Conservation (phyloP, 148 eudicot species). For the Arbutus unedo region DNA sequence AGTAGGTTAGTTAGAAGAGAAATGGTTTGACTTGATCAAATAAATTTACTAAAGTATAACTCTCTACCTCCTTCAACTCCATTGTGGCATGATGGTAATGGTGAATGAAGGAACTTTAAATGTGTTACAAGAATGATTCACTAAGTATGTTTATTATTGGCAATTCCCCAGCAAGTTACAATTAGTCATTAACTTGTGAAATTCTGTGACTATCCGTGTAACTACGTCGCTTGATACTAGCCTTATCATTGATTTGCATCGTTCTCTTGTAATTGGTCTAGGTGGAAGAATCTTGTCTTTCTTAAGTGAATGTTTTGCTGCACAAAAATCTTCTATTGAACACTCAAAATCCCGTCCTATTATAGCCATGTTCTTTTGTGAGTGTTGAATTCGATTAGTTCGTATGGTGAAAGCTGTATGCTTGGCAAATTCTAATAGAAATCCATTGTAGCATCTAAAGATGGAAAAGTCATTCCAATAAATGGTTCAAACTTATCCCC, state of each 20-base stretch:
- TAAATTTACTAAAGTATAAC: too few relatives aligned
- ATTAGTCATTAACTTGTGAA: conserved; percentile 10
- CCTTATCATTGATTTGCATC: conserved; percentile 11
- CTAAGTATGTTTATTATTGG: conserved; percentile 12
- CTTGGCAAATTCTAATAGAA: conserved; percentile 15
- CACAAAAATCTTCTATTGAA: conserved; percentile 9
- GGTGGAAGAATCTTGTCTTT: conserved; percentile 9
- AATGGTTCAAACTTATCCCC: not conserved
- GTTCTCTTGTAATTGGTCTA: conserved; percentile 14
- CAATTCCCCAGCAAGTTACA: conserved; percentile 13
- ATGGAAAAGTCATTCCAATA: not conserved
- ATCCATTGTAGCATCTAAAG: conserved; percentile 8
- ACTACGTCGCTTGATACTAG: not conserved
- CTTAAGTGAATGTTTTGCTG: conserved; percentile 10
- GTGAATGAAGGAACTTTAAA: too few relatives aligned
- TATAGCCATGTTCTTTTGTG: conserved; percentile 12
- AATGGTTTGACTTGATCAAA: too few relatives aligned
- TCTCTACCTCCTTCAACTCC: too few relatives aligned
- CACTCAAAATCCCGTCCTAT: conserved; percentile 8
- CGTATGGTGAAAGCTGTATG: conserved; percentile 9
- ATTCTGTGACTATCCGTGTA: not conserved
- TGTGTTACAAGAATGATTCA: not conserved
- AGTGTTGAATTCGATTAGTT: conserved; percentile 5
- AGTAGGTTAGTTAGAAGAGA: too few relatives aligned
- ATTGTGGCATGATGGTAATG: too few relatives aligned